Evolutionary conservation across 2,329 filamentous ascomycete genomes (phyloP).

Genomic region (Pseudogymnoascus sp.): DNA sequence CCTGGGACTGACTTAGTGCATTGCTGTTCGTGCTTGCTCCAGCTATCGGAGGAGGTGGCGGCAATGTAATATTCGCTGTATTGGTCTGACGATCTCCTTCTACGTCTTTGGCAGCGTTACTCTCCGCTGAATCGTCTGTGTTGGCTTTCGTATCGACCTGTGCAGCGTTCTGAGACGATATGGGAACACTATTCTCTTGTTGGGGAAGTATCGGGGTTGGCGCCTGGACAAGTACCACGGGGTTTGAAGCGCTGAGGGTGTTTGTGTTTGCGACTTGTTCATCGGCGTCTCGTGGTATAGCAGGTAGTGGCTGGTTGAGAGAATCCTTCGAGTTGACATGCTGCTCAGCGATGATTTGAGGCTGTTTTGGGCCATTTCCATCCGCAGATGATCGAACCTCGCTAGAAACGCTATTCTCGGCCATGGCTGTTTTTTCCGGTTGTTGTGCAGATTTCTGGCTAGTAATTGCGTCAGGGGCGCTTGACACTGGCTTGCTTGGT

Average conservation of each 20-base stretch:
- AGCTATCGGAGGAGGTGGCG: slow-evolving; percentile 16
- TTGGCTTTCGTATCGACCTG: not conserved
- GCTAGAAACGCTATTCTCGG: slow-evolving; percentile 13
- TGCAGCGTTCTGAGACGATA: not conserved
- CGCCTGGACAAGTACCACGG: slow-evolving; percentile 21
- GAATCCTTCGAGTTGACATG: slow-evolving; percentile 10
- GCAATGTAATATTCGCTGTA: slow-evolving; percentile 16
- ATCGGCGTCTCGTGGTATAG: slow-evolving; percentile 21
- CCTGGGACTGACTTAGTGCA: slow-evolving; percentile 20
- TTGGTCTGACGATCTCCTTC: not conserved
- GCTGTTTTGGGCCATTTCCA: slow-evolving; percentile 5
- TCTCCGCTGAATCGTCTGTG: not conserved
- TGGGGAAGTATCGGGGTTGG: slow-evolving; percentile 14
- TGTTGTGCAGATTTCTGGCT: slow-evolving; percentile 12
- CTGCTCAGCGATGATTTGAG: slow-evolving; percentile 11
- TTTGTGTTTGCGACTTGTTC: not conserved
- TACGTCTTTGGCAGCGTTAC: not conserved
- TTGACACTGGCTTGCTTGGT: slow-evolving; percentile 23
- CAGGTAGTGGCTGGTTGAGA: slow-evolving; percentile 25
- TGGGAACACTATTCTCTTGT: not conserved
- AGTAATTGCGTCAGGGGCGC: not conserved
- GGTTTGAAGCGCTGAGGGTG: slow-evolving; percentile 9
- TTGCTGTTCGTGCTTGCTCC: slow-evolving; percentile 16
- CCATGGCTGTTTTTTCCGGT: slow-evolving; percentile 23
- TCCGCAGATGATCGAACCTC: slow-evolving; percentile 15